Conservation (phyloP, 129 eudicot species). For the Erigeron canadensis region DNA sequence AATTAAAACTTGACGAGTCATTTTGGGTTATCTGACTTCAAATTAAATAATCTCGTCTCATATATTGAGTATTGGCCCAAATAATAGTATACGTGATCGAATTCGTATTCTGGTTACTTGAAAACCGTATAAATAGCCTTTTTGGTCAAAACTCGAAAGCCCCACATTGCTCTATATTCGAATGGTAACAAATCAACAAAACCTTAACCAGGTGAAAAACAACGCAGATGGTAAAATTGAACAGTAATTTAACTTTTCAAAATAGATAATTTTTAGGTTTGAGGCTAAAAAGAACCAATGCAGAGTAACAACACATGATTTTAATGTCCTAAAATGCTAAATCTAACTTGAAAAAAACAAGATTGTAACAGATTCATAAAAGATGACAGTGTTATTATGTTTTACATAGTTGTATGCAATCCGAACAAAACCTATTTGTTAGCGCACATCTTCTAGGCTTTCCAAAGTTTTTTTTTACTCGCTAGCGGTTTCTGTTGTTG, state of each 20-base stretch:
- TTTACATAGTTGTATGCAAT: neutral
- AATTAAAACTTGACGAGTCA: too few species aligned
- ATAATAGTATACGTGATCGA: too few species aligned
- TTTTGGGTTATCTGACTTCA: too few species aligned
- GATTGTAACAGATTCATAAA: neutral
- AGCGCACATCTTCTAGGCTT: neutral
- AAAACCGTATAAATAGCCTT: too few species aligned
- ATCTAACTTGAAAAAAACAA: neutral
- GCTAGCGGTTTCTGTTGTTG: neutral
- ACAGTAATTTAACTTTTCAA: neutral
- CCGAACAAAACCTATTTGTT: neutral
- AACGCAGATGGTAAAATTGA: neutral
- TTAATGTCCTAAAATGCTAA: neutral
- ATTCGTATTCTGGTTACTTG: too few species aligned
- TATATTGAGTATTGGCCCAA: too few species aligned
- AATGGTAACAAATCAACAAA: too few species aligned
- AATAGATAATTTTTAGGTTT: neutral
- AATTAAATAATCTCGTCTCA: too few species aligned
- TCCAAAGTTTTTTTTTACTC: constrained; percentile 2
- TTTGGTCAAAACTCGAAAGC: too few species aligned
- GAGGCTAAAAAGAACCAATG: neutral
- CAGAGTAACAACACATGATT: neutral
- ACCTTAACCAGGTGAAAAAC: neutral
- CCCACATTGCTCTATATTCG: too few species aligned
- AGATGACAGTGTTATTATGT: neutral